phyloP scores from a whole-genome alignment of 768 basidiomycete species.

The Tylopilus sp. region DNA sequence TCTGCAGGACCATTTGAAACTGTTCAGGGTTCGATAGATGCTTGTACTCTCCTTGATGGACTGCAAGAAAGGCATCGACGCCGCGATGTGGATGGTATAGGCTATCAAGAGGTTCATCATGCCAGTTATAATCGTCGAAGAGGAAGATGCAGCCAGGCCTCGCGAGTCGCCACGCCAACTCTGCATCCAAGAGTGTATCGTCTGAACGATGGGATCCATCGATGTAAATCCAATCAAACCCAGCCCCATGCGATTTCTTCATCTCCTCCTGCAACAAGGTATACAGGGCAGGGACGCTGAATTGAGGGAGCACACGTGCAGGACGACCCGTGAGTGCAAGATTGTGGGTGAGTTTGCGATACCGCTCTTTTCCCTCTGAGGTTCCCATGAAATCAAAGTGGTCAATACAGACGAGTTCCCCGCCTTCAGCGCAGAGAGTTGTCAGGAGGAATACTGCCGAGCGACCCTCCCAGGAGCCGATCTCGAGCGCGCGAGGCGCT shows the following conservation, averaged over 20 bases:
- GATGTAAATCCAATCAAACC: slow-evolving; percentile 61
- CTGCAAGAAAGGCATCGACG: slow-evolving; percentile 50
- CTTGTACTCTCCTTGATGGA: slow-evolving; percentile 50
- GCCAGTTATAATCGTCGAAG: slow-evolving; percentile 59
- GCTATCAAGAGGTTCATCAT: slow-evolving; percentile 44
- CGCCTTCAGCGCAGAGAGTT: slow-evolving; percentile 42
- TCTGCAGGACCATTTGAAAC: slow-evolving; percentile 54
- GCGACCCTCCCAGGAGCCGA: slow-evolving; percentile 64
- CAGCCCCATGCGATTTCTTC: slow-evolving; percentile 26
- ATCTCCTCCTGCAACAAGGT: slow-evolving; percentile 47
- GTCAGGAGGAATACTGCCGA: slow-evolving; percentile 53
- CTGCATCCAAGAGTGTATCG: slow-evolving; percentile 60
- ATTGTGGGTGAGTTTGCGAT: slow-evolving; percentile 45
- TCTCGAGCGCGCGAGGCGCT: slow-evolving; percentile 49
- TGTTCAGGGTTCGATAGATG: slow-evolving; percentile 34
- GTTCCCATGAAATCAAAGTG: slow-evolving; percentile 56
- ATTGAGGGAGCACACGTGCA: slow-evolving; percentile 46
- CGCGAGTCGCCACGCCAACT: slow-evolving; percentile 55
- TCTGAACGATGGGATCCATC: slow-evolving; percentile 60
- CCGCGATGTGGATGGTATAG: slow-evolving; percentile 54
- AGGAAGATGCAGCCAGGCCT: slow-evolving; percentile 48
- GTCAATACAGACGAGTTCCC: slow-evolving; percentile 53
- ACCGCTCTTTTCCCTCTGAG: slow-evolving; percentile 44
- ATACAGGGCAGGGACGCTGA: slow-evolving; percentile 52
- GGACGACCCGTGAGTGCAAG: slow-evolving; percentile 41